phyloP scores from a whole-genome alignment of 106 monocot species.

The Hemerocallis citrina region DNA sequence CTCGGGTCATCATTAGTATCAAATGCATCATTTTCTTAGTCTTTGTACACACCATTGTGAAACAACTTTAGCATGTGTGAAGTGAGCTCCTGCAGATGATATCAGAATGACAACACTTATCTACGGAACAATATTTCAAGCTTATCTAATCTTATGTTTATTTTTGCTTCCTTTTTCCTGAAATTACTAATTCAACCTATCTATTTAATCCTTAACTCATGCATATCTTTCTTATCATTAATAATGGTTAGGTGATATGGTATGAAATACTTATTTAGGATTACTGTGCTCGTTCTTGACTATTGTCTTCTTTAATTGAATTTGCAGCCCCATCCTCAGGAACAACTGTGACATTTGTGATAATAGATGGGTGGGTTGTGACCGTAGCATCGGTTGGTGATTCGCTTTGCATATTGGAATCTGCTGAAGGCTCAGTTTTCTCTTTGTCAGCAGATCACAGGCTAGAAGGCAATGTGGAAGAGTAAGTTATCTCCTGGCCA shows the following conservation, averaged over 20 bases:
- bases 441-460: slow-evolving; percentile 81
- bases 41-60: no score
- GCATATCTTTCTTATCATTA: not conserved
- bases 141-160: not conserved
- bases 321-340: slow-evolving; percentile 67
- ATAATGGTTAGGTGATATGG: not conserved
- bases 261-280: not conserved
- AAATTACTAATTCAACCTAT: not conserved
- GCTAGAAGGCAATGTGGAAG: slow-evolving; percentile 73
- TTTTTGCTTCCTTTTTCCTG: not conserved
- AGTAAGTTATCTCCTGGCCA: slow-evolving; percentile 37
- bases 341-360: slow-evolving; percentile 89
- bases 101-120: no score
- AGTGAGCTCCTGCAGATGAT: no score
- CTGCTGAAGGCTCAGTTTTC: slow-evolving; percentile 82
- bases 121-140: not conserved
- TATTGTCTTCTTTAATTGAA: not conserved
- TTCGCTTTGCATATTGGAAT: slow-evolving; percentile 89
- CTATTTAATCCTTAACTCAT: not conserved
- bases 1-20: not conserved
- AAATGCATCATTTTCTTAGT: not conserved
- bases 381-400: slow-evolving; percentile 96
- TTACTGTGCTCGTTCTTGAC: not conserved
- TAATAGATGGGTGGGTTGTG: slow-evolving; percentile 75
- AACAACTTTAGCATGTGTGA: no score